Base-by-base conservation (phyloP, 169 alveolate species). In the Plasmodium gallinaceum region DNA sequence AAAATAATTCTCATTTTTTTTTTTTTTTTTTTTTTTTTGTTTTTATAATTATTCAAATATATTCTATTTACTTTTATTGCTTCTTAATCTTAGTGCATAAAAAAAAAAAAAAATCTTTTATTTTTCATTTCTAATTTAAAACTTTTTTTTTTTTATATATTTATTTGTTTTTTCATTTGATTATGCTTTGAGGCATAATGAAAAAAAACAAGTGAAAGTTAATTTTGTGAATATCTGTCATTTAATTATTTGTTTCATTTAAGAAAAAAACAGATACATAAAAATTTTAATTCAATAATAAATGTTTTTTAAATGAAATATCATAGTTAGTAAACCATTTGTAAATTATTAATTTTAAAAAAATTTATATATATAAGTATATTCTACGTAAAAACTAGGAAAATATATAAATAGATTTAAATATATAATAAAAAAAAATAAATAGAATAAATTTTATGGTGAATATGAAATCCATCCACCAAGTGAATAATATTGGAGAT, bases 121-220 rank as follows among this genome's bases (percentile, higher is more conserved):
- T 61, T 83, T 68, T 83, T 83, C 57, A 83, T 66, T 83, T 83
- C 85, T 83, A 66, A 54, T 66, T 66, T 83, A 54, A 83, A 14
- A 22, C 46, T 64, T 45, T 46, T 32, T 54, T n/a, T 24, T 22
- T 73, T 32, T 61, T 37, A 24, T 74, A 37, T 43, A 54, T 45
- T 76, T 76, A 20, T 45, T 78, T 68, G 20, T 18, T 26, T 43
- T 65, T 32, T 22, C 68, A 51, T 80, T 80, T 69, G 43, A 80
- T 80, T 58, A 66, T 72, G 24, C 83, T 45, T 18, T 68, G 83
- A n/a, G 62, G 74, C 66, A 83, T 83, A 83, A 68, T 45, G 20
- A 68, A 83, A 83, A 66, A 66, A 46, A 68, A 43, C 20, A 62
- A 83, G 26, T 39, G 39, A 18, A 46, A 42, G 37, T 78, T 24